Evolutionary conservation across 2,329 filamentous ascomycete genomes (phyloP).

Genomic region (Alternaria brassicae): DNA sequence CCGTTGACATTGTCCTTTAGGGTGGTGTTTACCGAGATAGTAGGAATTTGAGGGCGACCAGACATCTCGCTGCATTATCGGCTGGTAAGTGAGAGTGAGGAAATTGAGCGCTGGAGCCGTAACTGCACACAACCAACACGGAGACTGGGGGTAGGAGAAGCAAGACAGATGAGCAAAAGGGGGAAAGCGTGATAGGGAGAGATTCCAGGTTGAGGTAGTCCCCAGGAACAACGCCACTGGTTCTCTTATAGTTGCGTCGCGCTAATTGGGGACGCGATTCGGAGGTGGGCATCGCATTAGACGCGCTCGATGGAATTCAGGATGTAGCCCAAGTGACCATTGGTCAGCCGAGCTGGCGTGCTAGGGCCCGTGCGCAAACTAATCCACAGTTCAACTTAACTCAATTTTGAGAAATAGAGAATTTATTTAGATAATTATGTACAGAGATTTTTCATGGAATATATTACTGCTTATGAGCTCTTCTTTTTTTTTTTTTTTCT

Average conservation of each 20-base stretch:
- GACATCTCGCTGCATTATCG: background rate
- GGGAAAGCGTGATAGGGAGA: background rate
- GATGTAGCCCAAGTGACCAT: no score
- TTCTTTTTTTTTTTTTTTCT: no score
- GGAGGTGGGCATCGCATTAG: background rate
- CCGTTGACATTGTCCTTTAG: background rate
- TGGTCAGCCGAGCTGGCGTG: no score
- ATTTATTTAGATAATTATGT: no score
- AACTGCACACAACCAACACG: slow-evolving; percentile 5
- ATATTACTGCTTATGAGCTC: no score
- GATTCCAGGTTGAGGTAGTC: background rate
- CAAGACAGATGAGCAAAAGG: background rate
- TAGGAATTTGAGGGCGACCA: background rate
- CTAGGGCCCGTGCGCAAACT: no score
- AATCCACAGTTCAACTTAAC: no score
- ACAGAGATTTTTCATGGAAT: no score
- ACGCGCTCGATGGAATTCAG: background rate
- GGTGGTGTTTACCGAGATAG: background rate
- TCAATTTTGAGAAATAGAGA: no score
- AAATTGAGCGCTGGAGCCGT: background rate
- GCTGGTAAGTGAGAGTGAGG: background rate
- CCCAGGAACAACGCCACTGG: background rate
- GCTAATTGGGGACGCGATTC: background rate
- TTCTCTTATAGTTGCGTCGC: background rate
- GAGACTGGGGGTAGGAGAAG: slow-evolving; percentile 4